Base-by-base conservation (phyloP, 2,329 filamentous ascomycete species). In the Coniochaeta sp. region DNA sequence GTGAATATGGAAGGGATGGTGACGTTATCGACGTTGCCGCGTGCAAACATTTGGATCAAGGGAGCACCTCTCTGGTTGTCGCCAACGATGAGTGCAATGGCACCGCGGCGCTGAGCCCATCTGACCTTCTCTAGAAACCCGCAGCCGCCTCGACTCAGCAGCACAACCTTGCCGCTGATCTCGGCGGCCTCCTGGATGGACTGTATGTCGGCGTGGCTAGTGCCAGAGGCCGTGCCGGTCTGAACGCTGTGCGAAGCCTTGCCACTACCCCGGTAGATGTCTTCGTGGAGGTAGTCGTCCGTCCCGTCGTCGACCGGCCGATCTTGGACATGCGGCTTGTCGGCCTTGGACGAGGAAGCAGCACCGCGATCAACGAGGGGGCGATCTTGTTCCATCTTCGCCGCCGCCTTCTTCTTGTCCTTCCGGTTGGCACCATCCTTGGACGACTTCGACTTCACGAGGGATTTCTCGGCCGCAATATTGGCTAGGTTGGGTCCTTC, bases 31-130 rank as follows among this genome's bases (percentile, higher is more conserved):
- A 93, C 96, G 70, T 98, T 93, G 40, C 93, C 95, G 68, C 90
- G 87, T n/a, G 95, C 95, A 73, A 96, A 98, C 95, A 99, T 99
- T 67, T 96, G 95, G 58, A 98, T 90, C 63, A 99, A 77, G 38
- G 89, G 89, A 4, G 92, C 93, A 52, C 93, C 93, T 63, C 90
- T 89, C 61, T 90, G 89, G 72, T 97, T 90, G 72, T 99, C 95
- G 28, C 95, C 95, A 3, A 99, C 93, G 65, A 99, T 96, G 62
- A 99, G 79, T 38, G 91, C 95, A 62, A 92, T 83, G 22, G 89
- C 95, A 26, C 95, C 95, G 69, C 95, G 85, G 63, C 92, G 84
- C 73, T 99, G 95, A 14, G 90, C 91, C 95, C 95, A 99, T 77
- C 96, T 93, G 64, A 95, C 91, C 75, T 99, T 99, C 71, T 98